Evolutionary conservation across 2,329 filamentous ascomycete species (phyloP).

Genomic region (Neonectria hederae): DNA sequence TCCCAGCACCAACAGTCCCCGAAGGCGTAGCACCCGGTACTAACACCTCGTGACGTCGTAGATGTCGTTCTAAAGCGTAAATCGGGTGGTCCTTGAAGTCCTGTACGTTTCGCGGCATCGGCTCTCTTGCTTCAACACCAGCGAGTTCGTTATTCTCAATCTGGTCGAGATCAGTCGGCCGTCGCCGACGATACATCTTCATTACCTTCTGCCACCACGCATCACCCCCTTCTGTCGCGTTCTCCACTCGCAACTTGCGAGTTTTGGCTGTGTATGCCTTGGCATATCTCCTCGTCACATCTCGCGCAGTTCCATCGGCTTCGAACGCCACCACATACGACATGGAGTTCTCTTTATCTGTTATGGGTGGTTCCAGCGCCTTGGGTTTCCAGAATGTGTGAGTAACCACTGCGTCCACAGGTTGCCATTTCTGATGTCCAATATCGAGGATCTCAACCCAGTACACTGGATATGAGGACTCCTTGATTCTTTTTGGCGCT

Average conservation of each 20-base stretch:
- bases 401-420: slow-evolving; percentile 86
- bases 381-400: slow-evolving; percentile 76
- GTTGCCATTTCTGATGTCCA: slow-evolving; percentile 90
- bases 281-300: slow-evolving; percentile 88
- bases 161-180: slow-evolving; percentile 74
- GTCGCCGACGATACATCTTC: slow-evolving; percentile 55
- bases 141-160: slow-evolving; percentile 83
- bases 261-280: slow-evolving; percentile 94
- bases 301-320: slow-evolving; percentile 77
- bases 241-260: slow-evolving; percentile 80
- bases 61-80: slow-evolving; percentile 85
- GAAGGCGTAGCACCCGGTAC: slow-evolving; percentile 73
- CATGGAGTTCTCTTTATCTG: slow-evolving; percentile 79
- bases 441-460: slow-evolving; percentile 94
- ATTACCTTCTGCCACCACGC: slow-evolving; percentile 65
- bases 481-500: slow-evolving; percentile 60
- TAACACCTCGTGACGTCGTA: slow-evolving; percentile 85
- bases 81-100: slow-evolving; percentile 89
- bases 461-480: slow-evolving; percentile 84
- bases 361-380: slow-evolving; percentile 83
- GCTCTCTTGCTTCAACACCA: slow-evolving; percentile 76
- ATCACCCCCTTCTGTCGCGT: slow-evolving; percentile 56
- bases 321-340: slow-evolving; percentile 89
- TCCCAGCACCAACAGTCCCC: slow-evolving; percentile 79
- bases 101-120: slow-evolving; percentile 84